Conservation (phyloP, 2,329 filamentous ascomycete species). For the Colletotrichum sp. region DNA sequence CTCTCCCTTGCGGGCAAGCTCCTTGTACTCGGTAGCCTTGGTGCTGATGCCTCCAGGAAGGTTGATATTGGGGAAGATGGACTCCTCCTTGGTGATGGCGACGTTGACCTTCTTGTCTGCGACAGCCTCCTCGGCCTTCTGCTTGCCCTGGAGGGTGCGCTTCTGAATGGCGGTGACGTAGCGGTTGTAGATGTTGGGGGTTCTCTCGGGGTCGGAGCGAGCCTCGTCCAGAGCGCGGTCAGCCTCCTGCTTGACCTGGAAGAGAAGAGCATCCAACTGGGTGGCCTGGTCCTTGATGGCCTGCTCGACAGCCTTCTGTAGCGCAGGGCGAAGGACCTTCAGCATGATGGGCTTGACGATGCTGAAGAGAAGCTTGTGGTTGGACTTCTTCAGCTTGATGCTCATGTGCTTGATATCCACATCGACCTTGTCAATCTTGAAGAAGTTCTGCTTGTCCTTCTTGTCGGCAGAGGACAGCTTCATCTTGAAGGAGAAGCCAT, state of each 20-base stretch:
- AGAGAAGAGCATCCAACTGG: slow-evolving; percentile 75
- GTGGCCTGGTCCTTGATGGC: slow-evolving; percentile 84
- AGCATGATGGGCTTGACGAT: slow-evolving; percentile 88
- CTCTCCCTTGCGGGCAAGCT: slow-evolving; percentile 86
- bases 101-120: slow-evolving; percentile 79
- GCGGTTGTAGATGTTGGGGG: slow-evolving; percentile 84
- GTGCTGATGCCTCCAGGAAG: slow-evolving; percentile 88
- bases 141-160: slow-evolving; percentile 75
- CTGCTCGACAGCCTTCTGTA: slow-evolving; percentile 90
- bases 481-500: slow-evolving; percentile 91
- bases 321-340: slow-evolving; percentile 80
- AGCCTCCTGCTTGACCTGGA: slow-evolving; percentile 82
- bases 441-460: slow-evolving; percentile 80
- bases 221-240: slow-evolving; percentile 72
- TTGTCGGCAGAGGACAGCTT: slow-evolving; percentile 83
- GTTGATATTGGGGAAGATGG: slow-evolving; percentile 84
- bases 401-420: slow-evolving; percentile 83
- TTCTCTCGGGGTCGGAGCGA: slow-evolving; percentile 72
- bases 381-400: slow-evolving; percentile 93
- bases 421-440: slow-evolving; percentile 91
- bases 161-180: slow-evolving; percentile 80
- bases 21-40: slow-evolving; percentile 93
- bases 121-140: slow-evolving; percentile 70
- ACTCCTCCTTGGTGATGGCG: slow-evolving; percentile 86
- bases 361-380: slow-evolving; percentile 88